Evolutionary conservation across 192 early-diverging fungal species (phyloP).

Genomic region (Rhizoclosmatium sp.): DNA sequence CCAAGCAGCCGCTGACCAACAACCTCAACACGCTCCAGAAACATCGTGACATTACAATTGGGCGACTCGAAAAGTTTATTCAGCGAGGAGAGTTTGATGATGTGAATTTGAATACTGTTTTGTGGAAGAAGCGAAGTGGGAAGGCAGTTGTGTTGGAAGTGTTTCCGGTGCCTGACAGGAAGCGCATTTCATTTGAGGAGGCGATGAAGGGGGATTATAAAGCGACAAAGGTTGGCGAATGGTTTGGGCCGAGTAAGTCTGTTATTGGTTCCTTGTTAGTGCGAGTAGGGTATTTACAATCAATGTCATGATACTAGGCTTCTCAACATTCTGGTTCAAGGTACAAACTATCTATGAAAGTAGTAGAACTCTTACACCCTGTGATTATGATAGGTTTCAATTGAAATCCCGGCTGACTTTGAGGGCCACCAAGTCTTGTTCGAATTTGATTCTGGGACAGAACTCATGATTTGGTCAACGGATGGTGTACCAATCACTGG

Average conservation of each 20-base stretch:
- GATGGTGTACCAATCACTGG: constrained; percentile 86
- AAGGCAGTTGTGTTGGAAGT: constrained; percentile 56
- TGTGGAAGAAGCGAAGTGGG: constrained; percentile 48
- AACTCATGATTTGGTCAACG: constrained; percentile 87
- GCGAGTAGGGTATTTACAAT: background rate
- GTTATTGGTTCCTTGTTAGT: background rate
- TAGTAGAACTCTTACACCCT: no score
- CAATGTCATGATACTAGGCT: constrained; percentile 4
- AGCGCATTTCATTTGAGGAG: constrained; percentile 79
- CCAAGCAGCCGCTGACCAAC: constrained; percentile 2
- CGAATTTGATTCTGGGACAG: constrained; percentile 85
- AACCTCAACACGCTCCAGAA: constrained; percentile 38
- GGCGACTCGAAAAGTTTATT: constrained; percentile 76
- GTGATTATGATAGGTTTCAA: constrained; percentile 46
- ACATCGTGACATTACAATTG: constrained; percentile 69
- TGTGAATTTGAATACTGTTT: constrained; percentile 65
- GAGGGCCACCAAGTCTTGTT: constrained; percentile 73
- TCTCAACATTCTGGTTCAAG: constrained; percentile 54
- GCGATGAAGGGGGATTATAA: constrained; percentile 75
- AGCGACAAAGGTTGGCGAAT: constrained; percentile 73
- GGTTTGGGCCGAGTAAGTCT: constrained; percentile 77
- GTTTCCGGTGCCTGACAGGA: constrained; percentile 71
- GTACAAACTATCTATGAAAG: constrained; percentile 6
- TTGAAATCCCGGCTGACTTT: constrained; percentile 70
- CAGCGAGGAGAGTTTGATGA: constrained; percentile 69